Conservation (phyloP, 176 grass and related monocot species). For the Sorghum bicolor region Sorghum_bicolor_NCBIv3 NC_012875.2:51040501-51041000, state of each 20-base stretch:
- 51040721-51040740: slow-evolving; percentile 74
- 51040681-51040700: slow-evolving; percentile 31
- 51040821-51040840: slow-evolving; percentile 80
- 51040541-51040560: slow-evolving; percentile 45
- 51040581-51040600: slow-evolving; percentile 50
- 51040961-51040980: slow-evolving; percentile 70
- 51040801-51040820: slow-evolving; percentile 80
- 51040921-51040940: slow-evolving; percentile 86
- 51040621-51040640: slow-evolving; percentile 58
- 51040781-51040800: slow-evolving; percentile 78
- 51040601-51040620: slow-evolving; percentile 48
- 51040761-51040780: slow-evolving; percentile 63
- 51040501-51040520: slow-evolving; percentile 51
- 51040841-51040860: slow-evolving; percentile 94
- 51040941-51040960: slow-evolving; percentile 89
- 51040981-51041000: slow-evolving; percentile 74
- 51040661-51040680: slow-evolving; percentile 43
- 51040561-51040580: slow-evolving; percentile 66
- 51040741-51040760: slow-evolving; percentile 72
- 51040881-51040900: slow-evolving; percentile 70
- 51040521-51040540: slow-evolving; percentile 70
- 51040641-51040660: slow-evolving; percentile 38
- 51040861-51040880: slow-evolving; percentile 96
- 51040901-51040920: slow-evolving; percentile 87
- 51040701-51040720: slow-evolving; percentile 51